Percentiles rank a stretch among this genome's conserved stretches.
These are phyloP conservation scores for Dictyostelium intermedium DNA, from an alignment of 78 protist genomes.

Conservation along the genomic window DNA sequence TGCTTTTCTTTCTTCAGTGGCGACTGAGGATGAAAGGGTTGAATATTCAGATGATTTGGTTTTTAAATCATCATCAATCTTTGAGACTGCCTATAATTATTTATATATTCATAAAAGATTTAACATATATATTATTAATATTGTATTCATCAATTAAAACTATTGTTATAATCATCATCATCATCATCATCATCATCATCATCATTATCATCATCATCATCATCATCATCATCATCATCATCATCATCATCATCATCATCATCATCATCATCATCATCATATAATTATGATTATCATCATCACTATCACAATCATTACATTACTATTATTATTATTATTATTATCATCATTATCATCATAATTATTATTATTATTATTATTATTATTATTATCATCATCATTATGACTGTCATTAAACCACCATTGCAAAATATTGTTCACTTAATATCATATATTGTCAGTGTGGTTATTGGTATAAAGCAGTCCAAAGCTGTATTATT, in stretches of 20 bases:
- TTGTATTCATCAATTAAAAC: neutral
- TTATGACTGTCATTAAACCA: too few species aligned
- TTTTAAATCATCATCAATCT: slow-evolving; percentile 78
- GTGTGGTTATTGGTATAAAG: too few species aligned
- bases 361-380: too few species aligned
- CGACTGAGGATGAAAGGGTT: slow-evolving; percentile 34
- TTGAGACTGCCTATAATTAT: slow-evolving; percentile 30
- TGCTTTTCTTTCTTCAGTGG: slow-evolving; percentile 76
- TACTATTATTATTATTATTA: neutral
- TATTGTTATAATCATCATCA: neutral
- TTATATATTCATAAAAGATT: neutral
- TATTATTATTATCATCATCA: too few species aligned
- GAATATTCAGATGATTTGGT: slow-evolving; percentile 37
- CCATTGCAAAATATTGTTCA: too few species aligned
- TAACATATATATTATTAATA: neutral
- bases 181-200: neutral
- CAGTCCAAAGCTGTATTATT: too few species aligned
- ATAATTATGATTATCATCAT: too few species aligned
- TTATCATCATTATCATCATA: too few species aligned
- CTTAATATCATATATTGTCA: too few species aligned
- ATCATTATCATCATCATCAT: neutral
- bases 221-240: neutral
- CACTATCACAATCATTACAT: neutral
- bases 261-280: too few species aligned
- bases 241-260: neutral